These are phyloP conservation scores for Aegilops bicornis DNA, from an alignment of 176 grass and related monocot species.

Conservation along the genomic window DNA sequence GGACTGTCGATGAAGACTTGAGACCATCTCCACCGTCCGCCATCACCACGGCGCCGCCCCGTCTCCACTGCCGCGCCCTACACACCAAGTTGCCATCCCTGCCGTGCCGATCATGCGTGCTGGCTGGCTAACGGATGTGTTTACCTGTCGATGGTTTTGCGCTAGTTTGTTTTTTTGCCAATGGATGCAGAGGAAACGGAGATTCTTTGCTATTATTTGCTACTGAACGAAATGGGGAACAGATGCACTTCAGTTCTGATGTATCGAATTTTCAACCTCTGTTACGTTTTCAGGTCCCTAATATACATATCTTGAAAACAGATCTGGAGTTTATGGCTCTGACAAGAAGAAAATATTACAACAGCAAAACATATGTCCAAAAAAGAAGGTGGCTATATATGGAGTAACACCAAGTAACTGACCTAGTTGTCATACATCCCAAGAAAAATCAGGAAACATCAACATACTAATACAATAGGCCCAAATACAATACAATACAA, in stretches of 20 bases:
- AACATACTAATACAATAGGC: background rate
- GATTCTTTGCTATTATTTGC: background rate
- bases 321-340: background rate
- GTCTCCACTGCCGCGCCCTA: no score
- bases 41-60: background rate
- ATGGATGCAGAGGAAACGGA: background rate
- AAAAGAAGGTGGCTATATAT: background rate
- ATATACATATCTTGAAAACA: background rate
- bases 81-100: background rate
- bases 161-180: background rate
- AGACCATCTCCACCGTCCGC: background rate
- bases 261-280: no score
- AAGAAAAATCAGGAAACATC: background rate
- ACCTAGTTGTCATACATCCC: conserved; percentile 2
- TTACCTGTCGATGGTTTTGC: background rate
- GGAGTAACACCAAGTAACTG: background rate
- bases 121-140: background rate
- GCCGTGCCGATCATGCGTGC: background rate
- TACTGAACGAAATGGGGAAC: background rate
- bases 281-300: no score
- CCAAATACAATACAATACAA: background rate
- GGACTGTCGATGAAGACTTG: background rate
- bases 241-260: no score
- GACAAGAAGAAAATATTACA: conserved; percentile 6
- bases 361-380: background rate